Conservation (phyloP, 1,284 basidiomycete genomes). For the Heterobasidion parviporum region DNA sequence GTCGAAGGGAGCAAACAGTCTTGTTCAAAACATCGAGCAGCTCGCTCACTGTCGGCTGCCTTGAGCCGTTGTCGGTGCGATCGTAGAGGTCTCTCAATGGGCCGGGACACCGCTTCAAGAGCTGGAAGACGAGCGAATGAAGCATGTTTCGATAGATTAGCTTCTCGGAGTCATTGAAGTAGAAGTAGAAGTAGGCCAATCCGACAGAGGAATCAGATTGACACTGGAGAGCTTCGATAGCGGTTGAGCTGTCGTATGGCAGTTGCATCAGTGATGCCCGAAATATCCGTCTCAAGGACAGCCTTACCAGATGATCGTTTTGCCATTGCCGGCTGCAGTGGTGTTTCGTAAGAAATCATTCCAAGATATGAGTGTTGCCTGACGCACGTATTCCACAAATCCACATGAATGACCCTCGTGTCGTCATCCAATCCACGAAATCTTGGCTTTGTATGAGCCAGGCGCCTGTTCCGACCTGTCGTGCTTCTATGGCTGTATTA, state of each 20-base stretch:
- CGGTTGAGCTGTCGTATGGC: neutral
- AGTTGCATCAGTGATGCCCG: neutral
- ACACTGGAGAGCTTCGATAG: neutral
- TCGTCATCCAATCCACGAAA: slow-evolving; percentile 11
- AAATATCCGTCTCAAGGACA: neutral
- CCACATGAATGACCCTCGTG: neutral
- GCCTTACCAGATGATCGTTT: neutral
- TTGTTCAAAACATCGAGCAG: neutral
- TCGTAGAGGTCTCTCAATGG: neutral
- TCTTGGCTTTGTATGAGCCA: no score
- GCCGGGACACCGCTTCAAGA: neutral
- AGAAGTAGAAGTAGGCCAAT: neutral
- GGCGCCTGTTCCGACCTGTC: no score
- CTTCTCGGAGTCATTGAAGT: neutral
- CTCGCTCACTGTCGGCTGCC: neutral
- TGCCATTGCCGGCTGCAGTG: neutral
- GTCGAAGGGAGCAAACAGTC: neutral
- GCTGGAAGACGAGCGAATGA: neutral
- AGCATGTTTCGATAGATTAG: neutral
- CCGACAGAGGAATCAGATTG: neutral
- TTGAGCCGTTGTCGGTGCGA: neutral
- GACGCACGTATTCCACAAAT: neutral
- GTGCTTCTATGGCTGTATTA: no score
- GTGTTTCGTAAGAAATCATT: neutral
- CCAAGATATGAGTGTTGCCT: neutral